Base-by-base conservation (phyloP, 2,329 filamentous ascomycete genomes). In the Penicillium rolfsii region DNA sequence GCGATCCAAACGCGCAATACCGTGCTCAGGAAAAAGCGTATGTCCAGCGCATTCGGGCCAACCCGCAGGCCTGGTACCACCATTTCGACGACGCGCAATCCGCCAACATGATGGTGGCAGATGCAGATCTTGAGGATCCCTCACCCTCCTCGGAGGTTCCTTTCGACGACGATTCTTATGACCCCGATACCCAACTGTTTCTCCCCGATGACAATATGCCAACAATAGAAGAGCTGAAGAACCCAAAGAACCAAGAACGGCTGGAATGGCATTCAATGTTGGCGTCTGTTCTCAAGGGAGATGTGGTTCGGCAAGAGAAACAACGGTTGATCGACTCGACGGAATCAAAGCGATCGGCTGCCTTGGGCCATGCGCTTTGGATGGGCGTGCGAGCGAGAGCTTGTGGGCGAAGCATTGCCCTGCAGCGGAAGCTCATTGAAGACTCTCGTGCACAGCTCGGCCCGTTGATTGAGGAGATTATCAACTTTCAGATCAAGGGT, bases 231-330 rank as follows among this genome's bases (percentile, higher is more conserved):
- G 95, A 99, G 75, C 78, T 98, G 55, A 90, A 91, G 76, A 91
- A 97, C 69, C 91, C 93, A 0, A 87, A 89, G 64, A 97, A 93
- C 72, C 85, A 93, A 63, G 95, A 98, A 77, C 85, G 94, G 48
- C 82, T 99, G 26, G 95, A 99, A 78, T 99, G 95, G 95, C 93
- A 99, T 78, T 92, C 92, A 3, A 99, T 99, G 95, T 81, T 99
- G 59, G 91, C 94, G 61, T 96, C 94, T 14, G 95, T 99, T 4
- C 81, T 99, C 67, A 97, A 93, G 0, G 95, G 95, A 66, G 95
- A 99, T 75, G 95, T 99, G 8, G 94, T 99, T 60, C 91, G 92
- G 71, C 95, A 99, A 77, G 95, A 99, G 80, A 99, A 99, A 83
- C 96, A 97, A 77, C 88, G 95, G 48, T 78, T 99, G 71, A 95